Base-by-base conservation (phyloP, 768 basidiomycete genomes). In the Boletus rubroflammeus region DNA sequence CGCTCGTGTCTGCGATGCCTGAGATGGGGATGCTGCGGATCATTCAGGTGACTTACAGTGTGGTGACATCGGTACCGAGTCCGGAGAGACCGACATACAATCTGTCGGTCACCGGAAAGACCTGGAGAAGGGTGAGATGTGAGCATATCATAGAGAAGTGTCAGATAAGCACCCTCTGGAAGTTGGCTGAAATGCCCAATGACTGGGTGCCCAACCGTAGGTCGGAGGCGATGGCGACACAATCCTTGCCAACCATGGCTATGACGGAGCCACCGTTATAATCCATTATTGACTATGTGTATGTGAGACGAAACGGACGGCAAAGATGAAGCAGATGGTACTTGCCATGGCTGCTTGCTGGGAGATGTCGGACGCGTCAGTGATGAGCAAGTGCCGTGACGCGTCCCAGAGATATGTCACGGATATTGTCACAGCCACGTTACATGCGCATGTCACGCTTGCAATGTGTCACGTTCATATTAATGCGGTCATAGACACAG, bases 171-270 rank as follows among this genome's bases (percentile, higher is more conserved):
- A 93, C 97, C 85, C 93, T 97, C 71, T 98, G 88, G 71, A 96
- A 98, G 75, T 98, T 90, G 46, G 86, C 82, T 7, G 95, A 87
- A 47, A 98, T 84, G 34, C 90, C 86, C 63, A 95, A 70, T 6
- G 90, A 82, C 69, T 93, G 88, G 60, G 87, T 90, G 55, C 97
- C 97, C 51, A 98, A 76, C 58, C 96, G 84, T 62, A 96, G 68
- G 75, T 99, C 97, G 50, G 89, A 93, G 26, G 96, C 97, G 74
- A 98, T 98, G 50, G 97, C 97, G 47, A 99, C 97, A 72, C 97
- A 99, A 63, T 93, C 89, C 75, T 98, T 98, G 59, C 97, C 97
- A 55, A 89, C 88, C 97, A 99, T 99, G 78, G 97, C 97, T 73
- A 99, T 81, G 65, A 96, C 92, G 75, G 95, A 97, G 75, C 97